A percentile compares a stretch with the other conserved stretches of the same genome.
phyloP scores from a whole-genome alignment of 192 early-diverging fungal species.

The Coemansia sp. region DNA sequence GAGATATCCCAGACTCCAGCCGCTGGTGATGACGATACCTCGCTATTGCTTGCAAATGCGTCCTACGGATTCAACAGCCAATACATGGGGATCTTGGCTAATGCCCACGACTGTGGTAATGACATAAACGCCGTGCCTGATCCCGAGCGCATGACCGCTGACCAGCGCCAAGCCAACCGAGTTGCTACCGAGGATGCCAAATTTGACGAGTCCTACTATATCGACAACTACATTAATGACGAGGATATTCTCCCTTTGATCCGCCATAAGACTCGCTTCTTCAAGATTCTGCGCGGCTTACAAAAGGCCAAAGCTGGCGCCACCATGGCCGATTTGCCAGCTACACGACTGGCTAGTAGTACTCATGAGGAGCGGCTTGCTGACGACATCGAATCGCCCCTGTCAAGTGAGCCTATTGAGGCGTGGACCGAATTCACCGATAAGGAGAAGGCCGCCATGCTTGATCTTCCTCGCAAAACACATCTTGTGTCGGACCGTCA shows the following conservation, averaged over 20 bases:
- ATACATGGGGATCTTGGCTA: conserved; percentile 73
- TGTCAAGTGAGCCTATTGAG: conserved; percentile 2
- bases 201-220: conserved; percentile 93
- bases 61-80: conserved; percentile 91
- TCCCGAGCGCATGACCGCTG: conserved; percentile 52
- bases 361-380: background rate
- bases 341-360: background rate
- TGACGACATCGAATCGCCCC: background rate
- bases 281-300: conserved; percentile 61
- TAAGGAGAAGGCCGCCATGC: conserved; percentile 70
- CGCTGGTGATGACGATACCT: conserved; percentile 27
- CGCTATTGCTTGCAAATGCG: conserved; percentile 19
- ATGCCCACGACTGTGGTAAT: conserved; percentile 69
- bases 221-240: conserved; percentile 80
- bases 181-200: conserved; percentile 72
- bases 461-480: conserved; percentile 73
- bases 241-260: conserved; percentile 83
- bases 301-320: conserved; percentile 52
- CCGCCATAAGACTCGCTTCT: conserved; percentile 67
- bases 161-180: conserved; percentile 59
- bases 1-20: conserved; percentile 72
- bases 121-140: conserved; percentile 64
- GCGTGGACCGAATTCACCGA: conserved; percentile 58
- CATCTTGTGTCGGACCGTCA: conserved; percentile 66
- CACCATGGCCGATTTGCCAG: background rate